Base-by-base conservation (phyloP, 768 basidiomycete genomes). In the Hericium coralloides region DNA sequence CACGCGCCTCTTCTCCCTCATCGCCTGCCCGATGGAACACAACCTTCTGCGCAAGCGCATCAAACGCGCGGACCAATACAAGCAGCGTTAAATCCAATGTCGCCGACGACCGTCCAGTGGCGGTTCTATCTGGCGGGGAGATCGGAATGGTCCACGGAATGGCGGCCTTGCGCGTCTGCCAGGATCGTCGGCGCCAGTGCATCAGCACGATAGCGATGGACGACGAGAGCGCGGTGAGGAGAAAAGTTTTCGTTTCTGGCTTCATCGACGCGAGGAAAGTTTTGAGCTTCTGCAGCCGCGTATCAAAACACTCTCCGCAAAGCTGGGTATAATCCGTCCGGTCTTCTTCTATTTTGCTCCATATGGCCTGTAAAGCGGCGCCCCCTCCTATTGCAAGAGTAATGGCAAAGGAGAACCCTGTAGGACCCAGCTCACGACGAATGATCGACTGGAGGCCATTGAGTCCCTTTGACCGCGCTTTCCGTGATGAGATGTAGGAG, bases 61-160 rank as follows among this genome's bases (percentile, higher is more conserved):
- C 89, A 48, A 86, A 63, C 1, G 89, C 87, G 47, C 89, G 79
- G 26, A 88, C 85, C 51, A 85, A 68, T 25, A 89, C 68, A 2
- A 91, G 70, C 0, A 91, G 69, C 15, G 81, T 89, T 38, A 91
- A 71, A 62, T 89, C 85, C 20, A 90, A 66, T 0, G 86, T 89
- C 5, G 81, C 76, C 1, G 85, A 85, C 9, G 64, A 59, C 12
- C 58, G 59, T 8, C 58, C 38, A 20, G 37, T 41, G 53, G 23
- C 55, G 10, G 23, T 26, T 14, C 38, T 52, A 6, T 18, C 15
- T 20, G 45, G 12, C 38, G 49, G 47, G 2, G 59, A 56, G 37
- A 61, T 50, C 7, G 62, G 66, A 38, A 55, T 38, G 10, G 68
- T 63, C 53, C 59, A 57, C 9, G 66, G 65, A 20, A 72, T 64